These are phyloP conservation scores for Trametes maxima DNA, from an alignment of 768 basidiomycete genomes.

Conservation along the genomic window DNA sequence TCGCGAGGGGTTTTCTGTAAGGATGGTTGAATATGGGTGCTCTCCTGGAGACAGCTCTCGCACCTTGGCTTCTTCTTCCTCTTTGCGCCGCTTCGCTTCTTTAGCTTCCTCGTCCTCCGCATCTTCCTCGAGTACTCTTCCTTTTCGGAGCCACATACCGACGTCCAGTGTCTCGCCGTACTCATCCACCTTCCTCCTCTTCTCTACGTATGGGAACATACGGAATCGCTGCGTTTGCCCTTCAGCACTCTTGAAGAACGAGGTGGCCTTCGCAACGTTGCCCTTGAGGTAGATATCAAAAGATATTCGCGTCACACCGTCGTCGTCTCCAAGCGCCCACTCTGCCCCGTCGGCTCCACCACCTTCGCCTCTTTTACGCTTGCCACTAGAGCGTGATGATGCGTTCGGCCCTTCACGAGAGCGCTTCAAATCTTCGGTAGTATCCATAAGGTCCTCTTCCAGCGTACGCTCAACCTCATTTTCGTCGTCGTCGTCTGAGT, in stretches of 20 bases:
- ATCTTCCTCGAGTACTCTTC: constrained; percentile 89
- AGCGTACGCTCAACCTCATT: constrained; percentile 59
- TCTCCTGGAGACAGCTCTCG: constrained; percentile 9
- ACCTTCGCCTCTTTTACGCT: constrained; percentile 50
- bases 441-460: constrained; percentile 52
- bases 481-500: constrained; percentile 69
- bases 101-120: constrained; percentile 80
- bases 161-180: constrained; percentile 97
- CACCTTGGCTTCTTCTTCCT: constrained; percentile 85
- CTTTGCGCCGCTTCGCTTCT: constrained; percentile 67
- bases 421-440: constrained; percentile 36
- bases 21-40: constrained; percentile 11
- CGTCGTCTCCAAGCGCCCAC: constrained; percentile 65
- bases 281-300: constrained; percentile 98
- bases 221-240: constrained; percentile 80
- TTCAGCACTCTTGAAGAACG: constrained; percentile 82
- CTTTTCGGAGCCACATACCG: constrained; percentile 92
- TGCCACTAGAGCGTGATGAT: constrained; percentile 22
- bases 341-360: constrained; percentile 51
- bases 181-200: constrained; percentile 88
- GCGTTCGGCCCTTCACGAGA: constrained; percentile 16
- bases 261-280: constrained; percentile 84
- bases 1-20: constrained; percentile 73
- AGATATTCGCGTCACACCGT: constrained; percentile 74
- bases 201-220: constrained; percentile 98